Base-by-base conservation (phyloP, 1,284 basidiomycete species). In the Apiotrichum sp. region DNA sequence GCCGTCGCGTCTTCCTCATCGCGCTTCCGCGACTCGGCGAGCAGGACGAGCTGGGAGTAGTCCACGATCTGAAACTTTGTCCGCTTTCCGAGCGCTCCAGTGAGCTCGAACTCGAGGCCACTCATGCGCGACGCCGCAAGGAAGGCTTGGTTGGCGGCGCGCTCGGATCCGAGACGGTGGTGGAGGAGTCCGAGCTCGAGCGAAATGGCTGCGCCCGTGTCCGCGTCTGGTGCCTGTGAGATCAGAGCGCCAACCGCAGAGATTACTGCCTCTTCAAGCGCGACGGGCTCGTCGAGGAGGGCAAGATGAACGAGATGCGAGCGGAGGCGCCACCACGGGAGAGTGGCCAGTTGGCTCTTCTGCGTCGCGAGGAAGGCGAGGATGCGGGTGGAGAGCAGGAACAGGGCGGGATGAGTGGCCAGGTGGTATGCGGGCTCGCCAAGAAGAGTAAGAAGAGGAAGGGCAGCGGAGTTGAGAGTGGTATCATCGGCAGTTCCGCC, bases 391-490 rank as follows among this genome's bases (percentile, higher is more conserved):
- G 93, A 83, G 55, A 95, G 78, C 42, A 87, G 83, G 53, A 98
- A 82, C 66, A 93, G 84, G 33, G 84, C 76, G 1, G 93, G 82
- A 44, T 78, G 77, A 59, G 81, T 79, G 16, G 86, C 82, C 47
- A 98, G 86, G 73, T 98, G 96, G 76, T 98, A 99, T 0, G 90
- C 90, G 3, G 96, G 96, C 77, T 98, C 95, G 1, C 96, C 96
- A 2, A 85, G 84, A 58, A 84, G 84, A 0, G 92, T 85, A 45
- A 99, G 83, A 60, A 87, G 84, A 4, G 86, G 80, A 46, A 93
- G 79, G 11, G 92, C 83, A 1, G 73, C 66, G 35, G 78, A 74
- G 67, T 92, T 83, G 44, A 96, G 74, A 1, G 54, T 36, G 2
- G 49, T 31, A 34, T 56, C 51, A 51, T 75, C 59, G 6, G 62